Evolutionary conservation across 192 early-diverging fungal species (phyloP), one percentile per base, ranked within the genome.

Genomic region (Gaertneriomyces semiglobifer): DNA sequence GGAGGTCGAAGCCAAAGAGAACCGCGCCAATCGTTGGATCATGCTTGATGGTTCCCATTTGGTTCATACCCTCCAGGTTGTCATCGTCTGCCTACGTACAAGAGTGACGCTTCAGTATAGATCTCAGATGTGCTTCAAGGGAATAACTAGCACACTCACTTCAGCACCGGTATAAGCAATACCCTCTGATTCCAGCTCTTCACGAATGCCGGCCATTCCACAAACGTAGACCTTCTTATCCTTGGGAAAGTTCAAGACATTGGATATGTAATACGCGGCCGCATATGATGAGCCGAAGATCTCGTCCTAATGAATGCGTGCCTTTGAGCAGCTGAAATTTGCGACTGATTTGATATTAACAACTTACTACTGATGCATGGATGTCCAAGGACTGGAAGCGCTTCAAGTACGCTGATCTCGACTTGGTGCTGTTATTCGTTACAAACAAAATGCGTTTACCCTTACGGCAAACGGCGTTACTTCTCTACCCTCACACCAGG

Each of bases 401-500:
- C 44, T 85, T 77, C 19, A 89, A 69, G 66, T 95, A 95, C 58
- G 82, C 76, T 8, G 70, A 68, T 39, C 96, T 87, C 16, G 94
- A 95, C 54, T 90, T 93, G 45, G 91, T 88, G 74, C 89, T 92
- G 81, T 99, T 99, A 85, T 99, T 99, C 42, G 96, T 93, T 16
- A 99, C 95, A 77, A 97, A 99, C 46, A 96, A 79, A n/a, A 98
- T 66, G 38, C 85, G 84, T 78, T 99, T 99, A 41, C 89, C 91
- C 66, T 75, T 19, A 0, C 14, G 18, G 55, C 55, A 16, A 8
- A 33, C 55, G 39, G 33, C 12, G 33, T 33, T 38, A 57, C 12
- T 14, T 33, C 25, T 33, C 25, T 4, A 57, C 55, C 33, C 16
- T 4, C 39, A 14, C 12, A 38, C 3, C 55, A 25, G 12, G 12